A percentile compares a stretch with the other conserved stretches of the same genome.
These are phyloP conservation scores for Acacia melanoxylon DNA, from an alignment of 306 rosid genomes.

Conservation along the genomic window DNA sequence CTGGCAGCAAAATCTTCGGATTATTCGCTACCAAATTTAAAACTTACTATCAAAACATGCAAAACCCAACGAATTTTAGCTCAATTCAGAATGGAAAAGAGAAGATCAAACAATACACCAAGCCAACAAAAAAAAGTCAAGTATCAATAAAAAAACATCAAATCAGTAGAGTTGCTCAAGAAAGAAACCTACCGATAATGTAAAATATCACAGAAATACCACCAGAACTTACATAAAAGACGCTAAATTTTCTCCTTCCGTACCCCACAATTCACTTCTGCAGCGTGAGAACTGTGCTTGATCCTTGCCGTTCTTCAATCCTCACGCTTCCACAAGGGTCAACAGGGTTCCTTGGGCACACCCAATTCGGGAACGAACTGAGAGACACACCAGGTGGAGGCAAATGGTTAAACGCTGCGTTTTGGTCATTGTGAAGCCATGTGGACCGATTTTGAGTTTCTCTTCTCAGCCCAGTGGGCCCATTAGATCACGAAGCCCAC, in stretches of 20 bases:
- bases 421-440: not conserved
- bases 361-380: not conserved
- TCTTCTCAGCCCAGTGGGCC: not conserved
- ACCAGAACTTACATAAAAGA: not conserved
- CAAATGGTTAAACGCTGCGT: conserved; percentile 3
- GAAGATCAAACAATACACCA: not conserved
- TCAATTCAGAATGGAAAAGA: not conserved
- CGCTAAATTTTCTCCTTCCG: not conserved
- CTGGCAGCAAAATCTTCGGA: not conserved
- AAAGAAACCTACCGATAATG: not conserved
- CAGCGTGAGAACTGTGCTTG: not conserved
- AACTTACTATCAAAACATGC: not conserved
- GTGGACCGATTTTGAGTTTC: not conserved
- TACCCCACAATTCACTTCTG: conserved; percentile 19
- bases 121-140: not conserved
- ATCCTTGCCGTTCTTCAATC: not conserved
- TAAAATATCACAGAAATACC: not conserved
- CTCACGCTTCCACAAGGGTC: not conserved
- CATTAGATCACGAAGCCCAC: not conserved
- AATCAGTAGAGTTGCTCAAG: not conserved
- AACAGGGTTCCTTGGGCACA: not conserved
- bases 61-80: not conserved
- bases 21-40: not conserved
- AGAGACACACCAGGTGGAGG: not conserved
- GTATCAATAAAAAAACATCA: not conserved